A percentile compares a stretch with the other conserved stretches of the same genome.
phyloP scores from a whole-genome alignment of 2,329 filamentous ascomycete genomes.

The Cryphonectria parasitica region DNA sequence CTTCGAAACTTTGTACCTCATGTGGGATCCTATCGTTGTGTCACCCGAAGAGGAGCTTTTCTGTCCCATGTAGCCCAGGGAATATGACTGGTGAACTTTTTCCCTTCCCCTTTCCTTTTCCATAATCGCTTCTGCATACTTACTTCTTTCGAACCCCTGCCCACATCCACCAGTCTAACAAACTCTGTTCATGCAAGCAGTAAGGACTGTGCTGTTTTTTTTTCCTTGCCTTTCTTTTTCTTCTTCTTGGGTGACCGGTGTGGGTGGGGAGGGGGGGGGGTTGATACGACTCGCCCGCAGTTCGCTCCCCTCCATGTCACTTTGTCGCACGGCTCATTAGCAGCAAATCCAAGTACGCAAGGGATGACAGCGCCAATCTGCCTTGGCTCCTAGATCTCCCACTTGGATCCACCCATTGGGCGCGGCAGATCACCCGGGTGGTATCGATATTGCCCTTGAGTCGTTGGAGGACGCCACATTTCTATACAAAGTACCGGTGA shows the following conservation, averaged over 20 bases:
- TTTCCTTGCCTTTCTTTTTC: neutral
- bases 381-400: neutral
- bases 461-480: constrained; percentile 5
- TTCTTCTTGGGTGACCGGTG: neutral
- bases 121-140: constrained; percentile 5
- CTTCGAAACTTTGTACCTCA: neutral
- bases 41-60: neutral
- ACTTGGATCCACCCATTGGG: neutral
- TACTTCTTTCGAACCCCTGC: neutral
- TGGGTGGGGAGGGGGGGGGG: neutral
- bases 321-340: neutral
- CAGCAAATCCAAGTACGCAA: constrained; percentile 3
- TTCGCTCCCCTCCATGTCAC: neutral
- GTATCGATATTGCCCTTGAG: neutral
- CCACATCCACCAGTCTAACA: neutral
- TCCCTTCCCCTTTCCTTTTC: no score
- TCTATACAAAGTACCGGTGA: neutral
- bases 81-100: neutral
- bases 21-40: neutral
- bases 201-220: neutral
- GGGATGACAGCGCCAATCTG: constrained; percentile 11
- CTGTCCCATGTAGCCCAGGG: neutral
- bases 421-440: neutral
- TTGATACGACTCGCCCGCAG: neutral
- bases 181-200: neutral